These are phyloP conservation scores for Ophiocordyceps australis DNA, from an alignment of 2,329 filamentous ascomycete species.

Conservation along the genomic window DNA sequence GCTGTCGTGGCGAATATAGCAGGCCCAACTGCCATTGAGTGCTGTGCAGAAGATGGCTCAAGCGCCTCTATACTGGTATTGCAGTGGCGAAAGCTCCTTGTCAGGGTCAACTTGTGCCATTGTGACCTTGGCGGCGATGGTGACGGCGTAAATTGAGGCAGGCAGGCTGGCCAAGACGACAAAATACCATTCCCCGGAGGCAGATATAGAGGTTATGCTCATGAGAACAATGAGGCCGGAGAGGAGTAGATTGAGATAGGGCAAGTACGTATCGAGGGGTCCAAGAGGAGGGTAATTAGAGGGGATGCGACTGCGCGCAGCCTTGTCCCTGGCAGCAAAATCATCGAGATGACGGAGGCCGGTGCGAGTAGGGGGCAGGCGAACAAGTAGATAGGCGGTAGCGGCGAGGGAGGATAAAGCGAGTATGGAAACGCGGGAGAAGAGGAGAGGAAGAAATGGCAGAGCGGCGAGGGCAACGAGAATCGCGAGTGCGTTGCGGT, in stretches of 20 bases:
- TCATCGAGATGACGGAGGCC: slow-evolving; percentile 31
- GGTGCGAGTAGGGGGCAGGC: slow-evolving; percentile 33
- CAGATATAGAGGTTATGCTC: slow-evolving; percentile 18
- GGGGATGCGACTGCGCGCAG: slow-evolving; percentile 4
- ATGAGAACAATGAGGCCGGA: slow-evolving; percentile 29
- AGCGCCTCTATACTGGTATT: slow-evolving; percentile 51
- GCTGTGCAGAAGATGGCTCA: slow-evolving; percentile 15
- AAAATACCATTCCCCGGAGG: slow-evolving; percentile 15
- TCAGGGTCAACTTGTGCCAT: slow-evolving; percentile 54
- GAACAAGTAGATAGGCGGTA: slow-evolving; percentile 42
- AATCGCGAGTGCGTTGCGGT: slow-evolving; percentile 36
- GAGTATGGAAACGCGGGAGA: slow-evolving; percentile 30
- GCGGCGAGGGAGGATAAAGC: slow-evolving; percentile 43
- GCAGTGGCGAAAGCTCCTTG: slow-evolving; percentile 40
- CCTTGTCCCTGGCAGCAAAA: slow-evolving; percentile 14
- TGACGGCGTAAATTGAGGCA: slow-evolving; percentile 38
- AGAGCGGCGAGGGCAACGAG: slow-evolving; percentile 38
- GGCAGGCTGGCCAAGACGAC: slow-evolving; percentile 32
- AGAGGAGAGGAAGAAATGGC: slow-evolving; percentile 26
- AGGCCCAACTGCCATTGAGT: too few relatives aligned
- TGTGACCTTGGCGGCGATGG: slow-evolving; percentile 43
- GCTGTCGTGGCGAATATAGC: too few relatives aligned
- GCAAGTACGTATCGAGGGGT: slow-evolving; percentile 34
- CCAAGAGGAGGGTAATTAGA: slow-evolving; percentile 1
- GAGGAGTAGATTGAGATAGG: slow-evolving; percentile 41